Evolutionary conservation across 305 asterid species (phyloP).

Genomic region (Ajuga reptans): DNA sequence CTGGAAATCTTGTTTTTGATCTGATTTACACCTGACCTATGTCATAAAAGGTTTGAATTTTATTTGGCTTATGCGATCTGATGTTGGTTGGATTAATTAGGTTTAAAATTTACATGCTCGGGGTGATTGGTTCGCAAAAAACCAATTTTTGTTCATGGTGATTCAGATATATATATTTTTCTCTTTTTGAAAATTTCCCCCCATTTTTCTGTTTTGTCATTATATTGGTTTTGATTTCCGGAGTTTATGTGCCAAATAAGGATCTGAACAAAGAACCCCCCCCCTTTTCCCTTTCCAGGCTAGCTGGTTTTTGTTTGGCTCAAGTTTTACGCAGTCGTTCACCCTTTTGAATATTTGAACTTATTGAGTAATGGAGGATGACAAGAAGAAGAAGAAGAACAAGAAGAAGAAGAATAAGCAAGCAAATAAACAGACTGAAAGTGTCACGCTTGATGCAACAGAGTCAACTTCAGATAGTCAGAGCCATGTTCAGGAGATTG

Average conservation of each 20-base stretch:
- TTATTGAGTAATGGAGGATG: conserved; percentile 35
- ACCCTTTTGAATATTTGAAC: conserved; percentile 5
- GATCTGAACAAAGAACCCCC: neutral
- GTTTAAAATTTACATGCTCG: neutral
- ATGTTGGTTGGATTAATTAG: neutral
- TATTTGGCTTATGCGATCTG: conserved; percentile 15
- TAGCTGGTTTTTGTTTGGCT: conserved; percentile 4
- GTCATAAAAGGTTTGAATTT: neutral
- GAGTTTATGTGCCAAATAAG: neutral
- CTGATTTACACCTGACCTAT: conserved; percentile 8
- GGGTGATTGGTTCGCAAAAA: neutral
- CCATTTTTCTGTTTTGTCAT: neutral
- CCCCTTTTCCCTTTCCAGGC: neutral
- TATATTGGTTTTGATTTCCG: neutral
- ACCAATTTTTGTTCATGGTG: neutral
- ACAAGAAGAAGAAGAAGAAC: conserved; percentile 32
- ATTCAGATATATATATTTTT: neutral
- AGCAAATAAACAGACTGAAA: conserved; percentile 28
- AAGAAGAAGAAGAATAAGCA: conserved; percentile 45
- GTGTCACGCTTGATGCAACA: conserved; percentile 23
- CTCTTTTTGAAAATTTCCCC: neutral
- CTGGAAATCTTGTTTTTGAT: conserved; percentile 13
- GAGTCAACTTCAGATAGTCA: conserved; percentile 30
- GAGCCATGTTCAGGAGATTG: conserved; percentile 21
- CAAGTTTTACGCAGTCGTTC: neutral